A percentile compares a stretch with the other conserved stretches of the same genome.
Evolutionary conservation across 208 protist genomes (phyloP).

Genomic region (Acanthamoeba triangularis): DNA sequence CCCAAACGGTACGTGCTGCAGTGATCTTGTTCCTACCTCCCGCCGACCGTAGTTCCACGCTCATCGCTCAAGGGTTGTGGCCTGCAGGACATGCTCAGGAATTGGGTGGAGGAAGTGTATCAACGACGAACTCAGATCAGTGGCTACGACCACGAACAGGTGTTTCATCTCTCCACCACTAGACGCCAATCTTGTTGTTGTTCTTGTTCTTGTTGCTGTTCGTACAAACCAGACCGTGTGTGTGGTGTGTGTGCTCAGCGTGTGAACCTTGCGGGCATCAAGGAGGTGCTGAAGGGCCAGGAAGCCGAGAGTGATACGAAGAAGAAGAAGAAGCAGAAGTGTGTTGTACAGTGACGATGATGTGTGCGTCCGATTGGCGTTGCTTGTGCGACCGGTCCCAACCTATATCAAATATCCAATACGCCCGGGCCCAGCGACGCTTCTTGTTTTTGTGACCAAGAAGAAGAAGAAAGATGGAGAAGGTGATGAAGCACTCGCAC

Average conservation of each 20-base stretch:
- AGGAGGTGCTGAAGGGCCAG: background rate
- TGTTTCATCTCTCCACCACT: background rate
- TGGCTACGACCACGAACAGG: slow-evolving; percentile 16
- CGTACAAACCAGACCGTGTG: too few species aligned
- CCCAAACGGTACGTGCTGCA: background rate
- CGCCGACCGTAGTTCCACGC: background rate
- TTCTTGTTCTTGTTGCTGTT: background rate
- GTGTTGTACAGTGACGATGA: background rate
- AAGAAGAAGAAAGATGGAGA: slow-evolving; percentile 36
- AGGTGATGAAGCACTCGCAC: slow-evolving; percentile 2
- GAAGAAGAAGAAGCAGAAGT: background rate
- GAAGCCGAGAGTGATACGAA: background rate
- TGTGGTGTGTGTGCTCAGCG: background rate
- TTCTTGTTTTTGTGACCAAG: too few species aligned
- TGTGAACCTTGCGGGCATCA: background rate
- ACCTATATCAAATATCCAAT: too few species aligned
- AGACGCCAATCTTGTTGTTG: background rate
- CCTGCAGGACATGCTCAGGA: background rate
- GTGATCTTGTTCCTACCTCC: too few species aligned
- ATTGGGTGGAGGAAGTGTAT: background rate
- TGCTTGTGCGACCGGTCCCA: too few species aligned
- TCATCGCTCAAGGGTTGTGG: background rate
- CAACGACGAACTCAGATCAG: background rate
- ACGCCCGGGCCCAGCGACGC: too few species aligned
- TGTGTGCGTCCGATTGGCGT: too few species aligned